Evolutionary conservation across 148 eudicot genomes (phyloP), one percentile per base, ranked within the genome.

Genomic region (Spergularia marina): DNA sequence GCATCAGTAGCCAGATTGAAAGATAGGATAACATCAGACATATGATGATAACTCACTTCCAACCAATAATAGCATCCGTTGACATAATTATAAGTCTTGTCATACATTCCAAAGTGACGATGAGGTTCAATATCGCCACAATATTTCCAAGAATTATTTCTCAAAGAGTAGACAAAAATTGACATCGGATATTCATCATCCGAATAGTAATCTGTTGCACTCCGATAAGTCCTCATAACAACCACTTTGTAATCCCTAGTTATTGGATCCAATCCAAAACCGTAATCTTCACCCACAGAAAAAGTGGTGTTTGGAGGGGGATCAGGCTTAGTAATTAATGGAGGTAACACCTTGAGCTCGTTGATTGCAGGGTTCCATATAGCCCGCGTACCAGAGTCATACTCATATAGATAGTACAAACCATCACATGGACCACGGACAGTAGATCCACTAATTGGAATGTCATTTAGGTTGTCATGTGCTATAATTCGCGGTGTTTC

Each of bases 351-450:
- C 53, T 12, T 52, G 36, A 51, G 39, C 17, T 69, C 58, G 56
- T 69, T 69, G 72, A 14, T 51, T 0, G 57, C 72, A 23, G 72
- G 72, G 18, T 69, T 69, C 72, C 72, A 69, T n/a, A 69, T 52
- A 20, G 44, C 72, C 11, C 72, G 58, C 21, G 11, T 7, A 5
- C 16, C 6, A 68, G 8, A 4, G 11, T 7, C 18, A 15, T 49
- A 18, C 10, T 25, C 10, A n/a, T 4, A 49, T 23, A 52, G 59
- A 41, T 57, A 72, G 18, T 72, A 72, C 41, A 72, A 34, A 4
- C 75, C 75, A 11, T 72, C 75, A 58, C 75, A 72, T 17, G 75
- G 75, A 12, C 75, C 75, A 57, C 53, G 58, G 7, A 72, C 41
- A 9, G 17, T 2, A 6, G 75, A 72, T 10, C 36, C 36, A 30